Evolutionary conservation across 805 yeast species (phyloP).

Genomic region (Jamesozyma jinghongensis): DNA sequence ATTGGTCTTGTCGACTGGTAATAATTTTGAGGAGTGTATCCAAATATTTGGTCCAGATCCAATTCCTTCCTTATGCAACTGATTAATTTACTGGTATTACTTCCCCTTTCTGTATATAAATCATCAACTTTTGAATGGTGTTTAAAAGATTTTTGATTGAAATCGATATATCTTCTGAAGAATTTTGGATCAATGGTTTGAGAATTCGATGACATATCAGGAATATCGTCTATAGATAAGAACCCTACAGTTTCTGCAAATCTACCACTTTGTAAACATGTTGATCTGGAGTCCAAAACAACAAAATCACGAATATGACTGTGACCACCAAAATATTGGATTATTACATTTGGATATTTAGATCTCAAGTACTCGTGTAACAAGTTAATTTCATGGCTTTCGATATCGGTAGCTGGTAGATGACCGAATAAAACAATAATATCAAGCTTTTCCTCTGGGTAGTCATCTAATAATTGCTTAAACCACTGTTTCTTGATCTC

Average conservation of each 20-base stretch:
- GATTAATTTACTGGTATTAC: constrained; percentile 38
- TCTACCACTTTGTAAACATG: constrained; percentile 86
- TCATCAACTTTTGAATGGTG: constrained; percentile 41
- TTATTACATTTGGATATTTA: constrained; percentile 49
- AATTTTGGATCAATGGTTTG: constrained; percentile 25
- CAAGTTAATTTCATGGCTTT: constrained; percentile 28
- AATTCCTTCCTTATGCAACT: constrained; percentile 37
- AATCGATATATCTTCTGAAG: constrained; percentile 71
- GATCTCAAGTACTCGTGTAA: constrained; percentile 41
- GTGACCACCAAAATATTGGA: constrained; percentile 92
- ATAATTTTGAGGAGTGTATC: constrained; percentile 59
- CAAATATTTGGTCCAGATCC: constrained; percentile 47
- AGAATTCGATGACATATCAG: background rate
- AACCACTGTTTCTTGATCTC: constrained; percentile 61
- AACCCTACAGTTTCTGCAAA: constrained; percentile 94
- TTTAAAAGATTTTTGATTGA: constrained; percentile 61
- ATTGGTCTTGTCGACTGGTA: constrained; percentile 60
- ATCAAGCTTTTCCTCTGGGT: constrained; percentile 44
- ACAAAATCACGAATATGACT: constrained; percentile 84
- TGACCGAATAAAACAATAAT: constrained; percentile 69
- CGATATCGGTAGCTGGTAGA: constrained; percentile 47
- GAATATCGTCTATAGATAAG: constrained; percentile 44
- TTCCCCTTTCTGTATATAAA: constrained; percentile 52
- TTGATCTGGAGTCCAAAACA: constrained; percentile 52
- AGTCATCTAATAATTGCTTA: constrained; percentile 31